Evolutionary conservation across 2,329 filamentous ascomycete genomes (phyloP), one percentile per base, ranked within the genome.

Genomic region (Byssochlamys sp.): DNA sequence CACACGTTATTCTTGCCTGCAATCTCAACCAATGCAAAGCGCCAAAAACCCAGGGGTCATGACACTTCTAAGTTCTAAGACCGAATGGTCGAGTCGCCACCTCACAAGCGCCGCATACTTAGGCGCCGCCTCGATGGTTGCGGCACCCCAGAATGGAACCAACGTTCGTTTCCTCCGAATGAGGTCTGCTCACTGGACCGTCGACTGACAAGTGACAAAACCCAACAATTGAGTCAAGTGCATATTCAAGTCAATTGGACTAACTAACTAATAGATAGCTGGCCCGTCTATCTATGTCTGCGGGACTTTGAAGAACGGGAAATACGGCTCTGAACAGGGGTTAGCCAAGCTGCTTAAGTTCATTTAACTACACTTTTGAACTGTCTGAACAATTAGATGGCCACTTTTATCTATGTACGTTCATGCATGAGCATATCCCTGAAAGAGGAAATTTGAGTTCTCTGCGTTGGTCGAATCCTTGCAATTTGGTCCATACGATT

Each of bases 131-230:
- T 57, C 50, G 28, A 48, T 54, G 26, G 29, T 52, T 25, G 50
- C 56, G 51, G 53, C 50, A 28, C 27, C 51, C 39, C 52, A 57
- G 49, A 26, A 57, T 57, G 51, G 50, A 10, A 10, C 55, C 19
- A 29, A 53, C 51, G 49, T 19, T 28, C 19, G 19, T 56, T 39
- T 28, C 55, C 19, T 5, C 49, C 19, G 12, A 45, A n/a, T 14
- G 12, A 45, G 14, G 39, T 45, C 39, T 24, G 39, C 19, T 45
- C 39, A 45, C 39, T 45, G 39, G 39, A 39, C n/a, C 39, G n/a
- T 45, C 39, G 1, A 45, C n/a, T 45, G 39, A 45, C 2, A 6
- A 19, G 39, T 19, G 19, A 19, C 19, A 19, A 19, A 19, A 19
- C 9, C 39, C 39, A 45, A 45, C 39, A 45, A 45, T 45, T 45